Conservation (phyloP, 164 flowering plant genomes). For the Cinnamomum micranthum region DNA sequence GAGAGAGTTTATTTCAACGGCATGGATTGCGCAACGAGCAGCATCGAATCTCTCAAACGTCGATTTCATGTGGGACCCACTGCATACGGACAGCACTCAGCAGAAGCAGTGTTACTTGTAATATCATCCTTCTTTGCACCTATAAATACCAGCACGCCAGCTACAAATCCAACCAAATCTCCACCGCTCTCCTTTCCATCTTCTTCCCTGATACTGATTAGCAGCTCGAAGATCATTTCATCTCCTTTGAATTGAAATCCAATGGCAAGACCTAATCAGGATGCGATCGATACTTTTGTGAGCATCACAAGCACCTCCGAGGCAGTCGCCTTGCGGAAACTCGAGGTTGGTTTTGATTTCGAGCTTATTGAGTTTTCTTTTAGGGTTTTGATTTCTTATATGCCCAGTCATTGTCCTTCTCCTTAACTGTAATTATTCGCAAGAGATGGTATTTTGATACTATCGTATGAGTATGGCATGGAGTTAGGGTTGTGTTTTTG, state of each 20-base stretch:
- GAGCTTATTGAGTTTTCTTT: neutral
- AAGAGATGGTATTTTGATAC: too few species aligned
- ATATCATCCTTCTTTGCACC: too few species aligned
- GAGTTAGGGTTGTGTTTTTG: too few species aligned
- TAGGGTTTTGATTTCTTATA: neutral
- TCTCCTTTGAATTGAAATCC: neutral
- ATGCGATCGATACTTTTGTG: slow-evolving; percentile 74
- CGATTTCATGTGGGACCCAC: too few species aligned
- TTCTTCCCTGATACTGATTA: neutral
- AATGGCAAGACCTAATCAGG: slow-evolving; percentile 72
- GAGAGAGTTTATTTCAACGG: too few species aligned
- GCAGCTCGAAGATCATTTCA: neutral
- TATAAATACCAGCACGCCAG: too few species aligned
- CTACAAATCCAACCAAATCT: neutral
- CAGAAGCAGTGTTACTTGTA: too few species aligned
- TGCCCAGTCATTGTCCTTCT: neutral
- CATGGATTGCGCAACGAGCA: too few species aligned
- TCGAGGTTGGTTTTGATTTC: slow-evolving; percentile 26
- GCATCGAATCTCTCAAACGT: too few species aligned
- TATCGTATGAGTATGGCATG: too few species aligned
- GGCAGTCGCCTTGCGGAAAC: slow-evolving; percentile 52
- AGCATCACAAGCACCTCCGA: slow-evolving; percentile 80
- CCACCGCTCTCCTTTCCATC: neutral
- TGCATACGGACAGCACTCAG: too few species aligned
- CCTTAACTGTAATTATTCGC: too few species aligned